Evolutionary conservation across 345 rosid genomes (phyloP).

Genomic region (Excoecaria agallocha): DNA sequence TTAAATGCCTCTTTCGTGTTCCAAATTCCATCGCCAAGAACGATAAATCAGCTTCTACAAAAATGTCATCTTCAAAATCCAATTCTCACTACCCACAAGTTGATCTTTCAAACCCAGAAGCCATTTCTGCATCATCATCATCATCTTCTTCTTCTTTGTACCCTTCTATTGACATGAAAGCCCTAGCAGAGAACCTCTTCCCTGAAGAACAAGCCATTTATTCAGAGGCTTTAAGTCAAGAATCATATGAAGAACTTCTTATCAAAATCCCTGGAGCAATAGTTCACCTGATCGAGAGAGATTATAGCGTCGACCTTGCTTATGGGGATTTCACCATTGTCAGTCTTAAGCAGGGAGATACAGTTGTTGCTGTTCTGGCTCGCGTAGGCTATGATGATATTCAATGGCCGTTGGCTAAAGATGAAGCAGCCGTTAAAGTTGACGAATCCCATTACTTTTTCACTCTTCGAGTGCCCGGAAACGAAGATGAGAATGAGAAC

Average conservation of each 20-base stretch:
- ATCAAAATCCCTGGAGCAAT: conserved; percentile 25
- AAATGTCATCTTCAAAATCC: conserved; percentile 30
- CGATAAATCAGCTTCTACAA: not conserved
- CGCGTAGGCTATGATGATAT: conserved; percentile 26
- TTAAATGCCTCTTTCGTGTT: not conserved
- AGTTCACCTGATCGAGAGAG: conserved; percentile 32
- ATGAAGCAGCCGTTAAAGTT: conserved; percentile 32
- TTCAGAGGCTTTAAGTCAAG: conserved; percentile 17
- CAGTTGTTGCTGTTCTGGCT: conserved; percentile 20
- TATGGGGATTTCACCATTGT: conserved; percentile 21
- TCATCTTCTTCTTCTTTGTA: conserved; percentile 40
- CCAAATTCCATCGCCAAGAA: not conserved
- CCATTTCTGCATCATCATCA: conserved; percentile 15
- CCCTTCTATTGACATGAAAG: conserved; percentile 45
- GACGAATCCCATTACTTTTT: conserved; percentile 36
- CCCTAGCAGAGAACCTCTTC: conserved; percentile 46
- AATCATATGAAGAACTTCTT: conserved; percentile 17
- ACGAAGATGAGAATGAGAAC: not conserved
- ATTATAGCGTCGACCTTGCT: conserved; percentile 26
- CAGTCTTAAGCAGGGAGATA: conserved; percentile 27
- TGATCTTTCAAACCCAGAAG: conserved; percentile 47
- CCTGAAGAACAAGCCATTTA: conserved; percentile 24
- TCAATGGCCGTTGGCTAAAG: conserved; percentile 36
- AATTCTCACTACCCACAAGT: conserved; percentile 51
- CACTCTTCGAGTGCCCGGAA: conserved; percentile 21